phyloP scores from a whole-genome alignment of 192 early-diverging fungal genomes.

The Rhizoclosmatium globosum region DNA sequence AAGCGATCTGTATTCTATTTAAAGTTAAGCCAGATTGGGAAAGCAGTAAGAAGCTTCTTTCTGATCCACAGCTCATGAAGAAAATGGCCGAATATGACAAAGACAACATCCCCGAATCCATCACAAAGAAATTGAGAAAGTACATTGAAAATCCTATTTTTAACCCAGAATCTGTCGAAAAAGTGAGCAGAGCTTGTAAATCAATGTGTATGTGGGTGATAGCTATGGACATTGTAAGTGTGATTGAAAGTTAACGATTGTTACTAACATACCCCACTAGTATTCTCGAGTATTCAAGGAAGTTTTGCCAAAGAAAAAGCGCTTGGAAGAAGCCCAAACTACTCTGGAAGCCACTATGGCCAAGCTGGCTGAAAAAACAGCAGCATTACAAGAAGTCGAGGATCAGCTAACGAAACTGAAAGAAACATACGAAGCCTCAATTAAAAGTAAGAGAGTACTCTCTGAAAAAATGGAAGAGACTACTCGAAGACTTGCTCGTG shows the following conservation, averaged over 20 bases:
- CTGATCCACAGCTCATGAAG: slow-evolving; percentile 68
- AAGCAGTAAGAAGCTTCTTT: slow-evolving; percentile 62
- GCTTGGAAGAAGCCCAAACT: slow-evolving; percentile 64
- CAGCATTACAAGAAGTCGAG: slow-evolving; percentile 65
- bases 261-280: too few species aligned
- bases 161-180: slow-evolving; percentile 63
- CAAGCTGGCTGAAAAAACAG: slow-evolving; percentile 66
- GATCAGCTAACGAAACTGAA: slow-evolving; percentile 65
- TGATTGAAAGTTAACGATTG: too few species aligned
- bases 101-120: slow-evolving; percentile 63
- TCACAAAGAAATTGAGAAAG: slow-evolving; percentile 64
- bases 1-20: slow-evolving; percentile 68
- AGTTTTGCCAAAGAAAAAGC: slow-evolving; percentile 60
- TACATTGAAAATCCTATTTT: slow-evolving; percentile 68
- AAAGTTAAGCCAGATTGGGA: slow-evolving; percentile 72
- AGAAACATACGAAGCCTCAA: slow-evolving; percentile 61
- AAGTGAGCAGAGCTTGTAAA: slow-evolving; percentile 63
- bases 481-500: slow-evolving; percentile 57
- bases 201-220: slow-evolving; percentile 73
- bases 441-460: slow-evolving; percentile 59
- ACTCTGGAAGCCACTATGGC: slow-evolving; percentile 59
- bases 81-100: slow-evolving; percentile 69
- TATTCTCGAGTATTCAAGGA: slow-evolving; percentile 68
- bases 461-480: slow-evolving; percentile 73
- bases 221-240: slow-evolving; percentile 57